These are phyloP conservation scores for Aspergillus clavatus DNA, from an alignment of 2,329 filamentous ascomycete genomes.

Conservation along the genomic window DNA sequence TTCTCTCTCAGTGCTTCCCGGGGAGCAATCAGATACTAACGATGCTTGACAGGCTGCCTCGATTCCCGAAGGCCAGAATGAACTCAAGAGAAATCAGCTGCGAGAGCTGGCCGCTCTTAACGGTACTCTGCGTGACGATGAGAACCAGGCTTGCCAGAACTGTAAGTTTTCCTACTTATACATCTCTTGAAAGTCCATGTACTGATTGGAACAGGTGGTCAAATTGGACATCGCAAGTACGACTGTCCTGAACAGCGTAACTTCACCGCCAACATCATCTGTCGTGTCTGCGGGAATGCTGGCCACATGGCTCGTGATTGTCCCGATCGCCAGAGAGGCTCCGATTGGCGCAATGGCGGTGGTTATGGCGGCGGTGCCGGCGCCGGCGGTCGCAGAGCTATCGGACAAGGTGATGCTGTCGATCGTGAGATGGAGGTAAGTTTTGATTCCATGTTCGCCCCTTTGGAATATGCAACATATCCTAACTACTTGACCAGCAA, in stretches of 20 bases:
- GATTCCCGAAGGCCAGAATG: constrained; percentile 97
- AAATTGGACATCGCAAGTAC: constrained; percentile 98
- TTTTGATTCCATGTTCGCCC: constrained; percentile 2
- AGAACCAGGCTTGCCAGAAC: constrained; percentile 99
- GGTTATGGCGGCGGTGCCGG: constrained; percentile 40
- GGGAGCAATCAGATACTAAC: constrained; percentile 23
- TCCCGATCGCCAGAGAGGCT: constrained; percentile 85
- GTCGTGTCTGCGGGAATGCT: constrained; percentile 94
- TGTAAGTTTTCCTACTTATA: constrained; percentile 48
- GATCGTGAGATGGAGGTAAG: constrained; percentile 92
- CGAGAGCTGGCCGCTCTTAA: constrained; percentile 96
- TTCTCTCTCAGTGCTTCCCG: neutral
- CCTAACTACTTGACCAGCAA: constrained; percentile 58
- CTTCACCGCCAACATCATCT: constrained; percentile 99
- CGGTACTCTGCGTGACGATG: constrained; percentile 96
- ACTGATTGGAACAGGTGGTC: constrained; percentile 56
- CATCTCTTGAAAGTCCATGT: neutral
- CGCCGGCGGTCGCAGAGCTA: constrained; percentile 52
- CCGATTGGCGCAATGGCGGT: constrained; percentile 81
- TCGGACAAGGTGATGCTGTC: constrained; percentile 75
- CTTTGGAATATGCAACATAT: constrained; percentile 4
- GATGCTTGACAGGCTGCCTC: constrained; percentile 70
- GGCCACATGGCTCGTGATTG: constrained; percentile 98
- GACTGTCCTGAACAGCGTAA: constrained; percentile 97
- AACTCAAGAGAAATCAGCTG: constrained; percentile 97